A percentile compares a stretch with the other conserved stretches of the same genome.
phyloP scores from a whole-genome alignment of 1,139 yeast species.

The Hansenula lynferdii region DNA sequence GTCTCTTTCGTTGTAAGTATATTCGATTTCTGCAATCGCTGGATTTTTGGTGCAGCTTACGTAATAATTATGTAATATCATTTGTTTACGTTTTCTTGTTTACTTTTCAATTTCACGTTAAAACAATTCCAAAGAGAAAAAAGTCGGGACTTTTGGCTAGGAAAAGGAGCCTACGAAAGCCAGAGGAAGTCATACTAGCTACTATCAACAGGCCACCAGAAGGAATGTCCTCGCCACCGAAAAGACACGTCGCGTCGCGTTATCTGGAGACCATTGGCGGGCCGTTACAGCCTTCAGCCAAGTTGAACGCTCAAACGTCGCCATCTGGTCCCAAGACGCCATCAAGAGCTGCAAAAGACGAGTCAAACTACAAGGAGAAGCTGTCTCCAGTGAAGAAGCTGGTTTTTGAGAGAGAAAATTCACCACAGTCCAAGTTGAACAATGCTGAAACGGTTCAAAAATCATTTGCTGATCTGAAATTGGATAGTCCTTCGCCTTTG shows the following conservation, averaged over 20 bases:
- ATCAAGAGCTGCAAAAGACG: background rate
- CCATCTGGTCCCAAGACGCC: constrained; percentile 2
- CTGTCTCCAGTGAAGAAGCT: constrained; percentile 3
- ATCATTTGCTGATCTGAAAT: constrained; percentile 17
- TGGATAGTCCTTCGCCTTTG: constrained; percentile 21
- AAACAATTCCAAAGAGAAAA: too few relatives aligned
- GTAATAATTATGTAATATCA: too few relatives aligned
- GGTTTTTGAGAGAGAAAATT: constrained; percentile 3
- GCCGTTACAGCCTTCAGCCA: constrained; percentile 10
- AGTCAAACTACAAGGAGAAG: background rate
- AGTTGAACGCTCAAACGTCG: constrained; percentile 3
- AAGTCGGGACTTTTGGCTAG: too few relatives aligned
- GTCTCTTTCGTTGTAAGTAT: too few relatives aligned
- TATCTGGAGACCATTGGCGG: constrained; percentile 11
- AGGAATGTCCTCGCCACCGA: background rate
- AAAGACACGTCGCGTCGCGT: constrained; percentile 9
- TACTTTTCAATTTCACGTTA: too few relatives aligned
- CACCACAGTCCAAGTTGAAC: too few relatives aligned
- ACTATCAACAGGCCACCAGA: background rate
- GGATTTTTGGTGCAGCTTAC: too few relatives aligned
- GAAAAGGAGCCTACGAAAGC: too few relatives aligned
- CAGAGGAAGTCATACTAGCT: background rate
- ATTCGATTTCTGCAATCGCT: too few relatives aligned
- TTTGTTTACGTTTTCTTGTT: too few relatives aligned
- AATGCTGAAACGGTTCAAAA: constrained; percentile 6